Conservation (phyloP, 441 rosid species). For the Eutrema salsugineum region DNA sequence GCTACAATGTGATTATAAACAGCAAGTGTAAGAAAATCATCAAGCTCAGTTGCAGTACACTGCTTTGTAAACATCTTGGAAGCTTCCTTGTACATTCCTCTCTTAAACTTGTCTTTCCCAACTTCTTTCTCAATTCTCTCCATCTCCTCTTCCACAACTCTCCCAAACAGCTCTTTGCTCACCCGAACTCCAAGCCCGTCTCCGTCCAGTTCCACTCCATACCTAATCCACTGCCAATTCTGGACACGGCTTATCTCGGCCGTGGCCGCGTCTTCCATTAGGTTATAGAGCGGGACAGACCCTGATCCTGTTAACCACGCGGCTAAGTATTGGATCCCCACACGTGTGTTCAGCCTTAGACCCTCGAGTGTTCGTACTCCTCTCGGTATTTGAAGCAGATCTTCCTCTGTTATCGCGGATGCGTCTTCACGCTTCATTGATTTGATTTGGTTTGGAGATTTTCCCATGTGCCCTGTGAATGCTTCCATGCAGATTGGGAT, state of each 20-base stretch:
- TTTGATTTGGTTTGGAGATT: constrained; percentile 59
- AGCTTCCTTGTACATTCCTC: constrained; percentile 74
- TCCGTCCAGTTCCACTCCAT: constrained; percentile 71
- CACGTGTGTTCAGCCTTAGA: constrained; percentile 79
- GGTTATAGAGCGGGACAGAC: constrained; percentile 90
- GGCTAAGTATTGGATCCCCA: constrained; percentile 85
- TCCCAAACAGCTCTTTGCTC: constrained; percentile 57
- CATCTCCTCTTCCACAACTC: constrained; percentile 91
- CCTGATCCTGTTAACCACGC: constrained; percentile 92
- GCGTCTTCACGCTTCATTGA: constrained; percentile 67
- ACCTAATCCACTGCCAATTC: constrained; percentile 93
- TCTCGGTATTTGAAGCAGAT: constrained; percentile 71
- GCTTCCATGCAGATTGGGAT: constrained; percentile 70
- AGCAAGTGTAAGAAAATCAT: constrained; percentile 79
- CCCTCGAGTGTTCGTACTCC: constrained; percentile 84
- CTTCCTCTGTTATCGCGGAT: constrained; percentile 57
- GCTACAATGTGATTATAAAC: constrained; percentile 67
- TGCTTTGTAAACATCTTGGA: constrained; percentile 67
- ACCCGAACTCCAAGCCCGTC: constrained; percentile 74
- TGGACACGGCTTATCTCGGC: constrained; percentile 94
- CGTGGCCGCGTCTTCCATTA: constrained; percentile 96
- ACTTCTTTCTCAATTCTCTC: constrained; percentile 75
- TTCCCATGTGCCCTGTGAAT: constrained; percentile 69
- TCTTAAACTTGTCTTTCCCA: constrained; percentile 70
- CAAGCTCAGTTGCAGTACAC: constrained; percentile 56